Percentiles rank a stretch among this genome's conserved stretches.
Evolutionary conservation across 306 rosid genomes (phyloP).

Genomic region (Rosa lucieae): DNA sequence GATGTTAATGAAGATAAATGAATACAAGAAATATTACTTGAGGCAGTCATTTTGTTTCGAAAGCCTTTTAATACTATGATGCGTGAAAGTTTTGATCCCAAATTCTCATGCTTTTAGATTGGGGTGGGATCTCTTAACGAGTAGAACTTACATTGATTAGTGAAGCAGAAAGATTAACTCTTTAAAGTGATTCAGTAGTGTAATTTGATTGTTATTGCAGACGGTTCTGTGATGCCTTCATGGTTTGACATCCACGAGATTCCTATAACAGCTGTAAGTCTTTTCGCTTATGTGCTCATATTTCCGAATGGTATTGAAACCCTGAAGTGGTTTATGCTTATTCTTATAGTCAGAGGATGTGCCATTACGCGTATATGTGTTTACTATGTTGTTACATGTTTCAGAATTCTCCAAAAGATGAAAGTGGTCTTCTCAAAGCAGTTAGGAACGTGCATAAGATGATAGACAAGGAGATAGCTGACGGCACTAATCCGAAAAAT

Average conservation of each 20-base stretch:
- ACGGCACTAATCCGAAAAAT: conserved; percentile 72
- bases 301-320: background rate
- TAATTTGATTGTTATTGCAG: conserved; percentile 45
- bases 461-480: conserved; percentile 79
- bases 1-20: background rate
- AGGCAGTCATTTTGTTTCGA: background rate
- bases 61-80: background rate
- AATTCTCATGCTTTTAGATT: background rate
- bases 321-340: background rate
- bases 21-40: background rate
- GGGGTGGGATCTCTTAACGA: background rate
- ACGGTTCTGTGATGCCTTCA: conserved; percentile 76
- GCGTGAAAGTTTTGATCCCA: background rate
- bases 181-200: background rate
- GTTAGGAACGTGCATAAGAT: conserved; percentile 75
- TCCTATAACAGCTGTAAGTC: conserved; percentile 70
- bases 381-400: conserved; percentile 8
- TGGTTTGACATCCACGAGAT: conserved; percentile 88
- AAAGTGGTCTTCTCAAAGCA: conserved; percentile 65
- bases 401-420: conserved; percentile 76
- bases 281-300: background rate
- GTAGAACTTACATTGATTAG: background rate
- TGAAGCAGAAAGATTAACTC: background rate
- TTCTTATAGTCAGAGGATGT: background rate
- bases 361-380: background rate